These are phyloP conservation scores for Nakazawaea ernobii DNA, from an alignment of 805 yeast species.

Conservation along the genomic window DNA sequence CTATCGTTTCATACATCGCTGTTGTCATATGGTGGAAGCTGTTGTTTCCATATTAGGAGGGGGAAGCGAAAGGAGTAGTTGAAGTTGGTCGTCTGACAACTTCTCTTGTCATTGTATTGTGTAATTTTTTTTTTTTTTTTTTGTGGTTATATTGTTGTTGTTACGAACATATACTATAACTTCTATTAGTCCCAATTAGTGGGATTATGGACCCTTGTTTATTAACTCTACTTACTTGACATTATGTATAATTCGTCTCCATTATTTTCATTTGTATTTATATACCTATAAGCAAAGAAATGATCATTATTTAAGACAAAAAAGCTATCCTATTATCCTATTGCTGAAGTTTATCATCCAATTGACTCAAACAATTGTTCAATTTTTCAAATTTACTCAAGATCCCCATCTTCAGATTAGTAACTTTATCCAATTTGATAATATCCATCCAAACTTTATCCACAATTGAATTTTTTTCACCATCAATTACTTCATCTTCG, in stretches of 20 bases:
- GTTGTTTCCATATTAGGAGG: too few species aligned
- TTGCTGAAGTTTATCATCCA: background rate
- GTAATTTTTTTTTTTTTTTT: too few species aligned
- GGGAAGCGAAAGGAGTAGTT: too few species aligned
- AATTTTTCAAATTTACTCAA: slow-evolving; percentile 22
- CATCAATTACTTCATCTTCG: background rate
- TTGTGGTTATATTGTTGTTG: too few species aligned
- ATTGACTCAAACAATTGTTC: slow-evolving; percentile 18
- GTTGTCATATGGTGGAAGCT: too few species aligned
- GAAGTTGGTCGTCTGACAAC: too few species aligned
- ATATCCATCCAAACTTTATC: slow-evolving; percentile 16
- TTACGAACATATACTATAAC: background rate
- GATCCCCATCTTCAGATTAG: slow-evolving; percentile 21
- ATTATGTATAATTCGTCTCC: background rate
- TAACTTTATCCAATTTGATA: slow-evolving; percentile 14
- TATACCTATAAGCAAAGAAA: background rate
- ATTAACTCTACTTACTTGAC: background rate
- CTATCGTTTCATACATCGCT: too few species aligned
- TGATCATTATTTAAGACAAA: too few species aligned
- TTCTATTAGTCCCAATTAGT: background rate
- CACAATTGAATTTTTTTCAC: background rate
- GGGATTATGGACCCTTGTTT: too few species aligned
- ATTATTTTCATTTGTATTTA: background rate
- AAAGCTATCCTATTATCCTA: too few species aligned
- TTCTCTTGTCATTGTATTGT: too few species aligned